A percentile compares a stretch with the other conserved stretches of the same genome.
Conservation (phyloP, 1,284 basidiomycete genomes). For the Leccinum solheimii region DNA sequence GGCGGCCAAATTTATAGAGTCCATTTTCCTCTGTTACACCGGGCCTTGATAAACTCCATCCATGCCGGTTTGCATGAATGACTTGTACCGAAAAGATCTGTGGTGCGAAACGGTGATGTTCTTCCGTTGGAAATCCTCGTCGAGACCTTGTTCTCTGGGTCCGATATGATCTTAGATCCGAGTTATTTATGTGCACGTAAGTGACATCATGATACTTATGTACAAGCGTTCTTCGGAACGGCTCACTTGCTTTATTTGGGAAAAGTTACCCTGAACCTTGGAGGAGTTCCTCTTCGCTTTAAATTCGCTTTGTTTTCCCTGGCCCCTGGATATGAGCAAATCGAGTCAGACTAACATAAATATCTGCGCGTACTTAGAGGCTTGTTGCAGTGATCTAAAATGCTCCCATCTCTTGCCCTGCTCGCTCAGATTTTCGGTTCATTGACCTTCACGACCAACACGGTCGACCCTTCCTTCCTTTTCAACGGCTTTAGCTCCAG, state of each 20-base stretch:
- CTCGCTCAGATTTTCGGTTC: slow-evolving; percentile 21
- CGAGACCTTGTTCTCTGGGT: not conserved
- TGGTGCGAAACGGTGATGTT: not conserved
- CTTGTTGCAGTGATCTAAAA: slow-evolving; percentile 3
- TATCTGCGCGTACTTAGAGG: not conserved
- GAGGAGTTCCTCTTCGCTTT: not conserved
- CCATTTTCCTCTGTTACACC: not conserved
- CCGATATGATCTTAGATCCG: not conserved
- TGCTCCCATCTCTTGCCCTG: slow-evolving; percentile 25
- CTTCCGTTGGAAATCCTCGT: not conserved
- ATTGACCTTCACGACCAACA: slow-evolving; percentile 17
- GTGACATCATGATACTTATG: too few relatives aligned
- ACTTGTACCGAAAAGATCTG: not conserved
- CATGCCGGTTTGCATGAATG: not conserved
- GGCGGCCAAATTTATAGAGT: not conserved
- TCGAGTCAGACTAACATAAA: slow-evolving; percentile 9
- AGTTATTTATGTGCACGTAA: too few relatives aligned
- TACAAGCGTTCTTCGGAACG: not conserved
- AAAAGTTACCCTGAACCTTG: not conserved
- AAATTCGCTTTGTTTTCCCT: not conserved
- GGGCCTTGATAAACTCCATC: not conserved
- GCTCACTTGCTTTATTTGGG: not conserved
- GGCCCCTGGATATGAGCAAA: not conserved
- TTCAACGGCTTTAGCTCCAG: slow-evolving; percentile 38
- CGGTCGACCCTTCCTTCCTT: slow-evolving; percentile 28